phyloP scores from a whole-genome alignment of 495 filamentous ascomycete species.

The Tetracladium setigerum region DNA sequence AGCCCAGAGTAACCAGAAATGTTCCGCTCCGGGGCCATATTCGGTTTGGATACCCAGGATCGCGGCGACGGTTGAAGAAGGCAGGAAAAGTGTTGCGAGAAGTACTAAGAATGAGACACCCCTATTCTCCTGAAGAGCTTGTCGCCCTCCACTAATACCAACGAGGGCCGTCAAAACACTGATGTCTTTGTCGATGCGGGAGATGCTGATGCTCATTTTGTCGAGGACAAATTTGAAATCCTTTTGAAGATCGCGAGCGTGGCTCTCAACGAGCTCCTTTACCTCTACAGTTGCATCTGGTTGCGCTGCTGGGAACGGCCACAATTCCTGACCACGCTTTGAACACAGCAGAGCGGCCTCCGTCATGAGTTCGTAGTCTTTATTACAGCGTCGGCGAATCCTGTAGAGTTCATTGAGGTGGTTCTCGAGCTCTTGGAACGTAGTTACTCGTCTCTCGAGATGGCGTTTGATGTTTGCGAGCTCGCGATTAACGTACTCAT shows the following conservation, averaged over 20 bases:
- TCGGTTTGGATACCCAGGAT: not conserved
- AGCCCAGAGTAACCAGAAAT: constrained; percentile 1
- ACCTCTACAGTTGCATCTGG: too few species aligned
- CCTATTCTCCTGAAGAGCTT: not conserved
- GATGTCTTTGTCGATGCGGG: constrained; percentile 1
- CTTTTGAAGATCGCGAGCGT: too few species aligned
- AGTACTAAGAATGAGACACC: not conserved
- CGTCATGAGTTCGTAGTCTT: constrained; percentile 12
- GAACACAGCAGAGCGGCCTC: constrained; percentile 8
- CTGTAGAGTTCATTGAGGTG: constrained; percentile 14
- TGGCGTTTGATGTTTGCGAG: constrained; percentile 14
- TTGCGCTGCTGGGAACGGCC: not conserved
- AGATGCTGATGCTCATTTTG: not conserved
- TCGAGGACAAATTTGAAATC: not conserved
- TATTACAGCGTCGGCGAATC: constrained; percentile 4
- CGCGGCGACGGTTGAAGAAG: not conserved
- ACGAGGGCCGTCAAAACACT: not conserved
- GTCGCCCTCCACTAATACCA: constrained; percentile 1
- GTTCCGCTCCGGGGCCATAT: not conserved
- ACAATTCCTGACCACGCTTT: constrained; percentile 1
- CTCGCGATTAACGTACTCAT: constrained; percentile 18
- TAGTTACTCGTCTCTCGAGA: constrained; percentile 12
- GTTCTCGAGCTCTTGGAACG: constrained; percentile 5
- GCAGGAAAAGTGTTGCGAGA: constrained; percentile 1
- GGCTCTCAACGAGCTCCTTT: too few species aligned